These are phyloP conservation scores for Orobanche coerulescens DNA, from an alignment of 257 asterid species.

Conservation along the genomic window DNA sequence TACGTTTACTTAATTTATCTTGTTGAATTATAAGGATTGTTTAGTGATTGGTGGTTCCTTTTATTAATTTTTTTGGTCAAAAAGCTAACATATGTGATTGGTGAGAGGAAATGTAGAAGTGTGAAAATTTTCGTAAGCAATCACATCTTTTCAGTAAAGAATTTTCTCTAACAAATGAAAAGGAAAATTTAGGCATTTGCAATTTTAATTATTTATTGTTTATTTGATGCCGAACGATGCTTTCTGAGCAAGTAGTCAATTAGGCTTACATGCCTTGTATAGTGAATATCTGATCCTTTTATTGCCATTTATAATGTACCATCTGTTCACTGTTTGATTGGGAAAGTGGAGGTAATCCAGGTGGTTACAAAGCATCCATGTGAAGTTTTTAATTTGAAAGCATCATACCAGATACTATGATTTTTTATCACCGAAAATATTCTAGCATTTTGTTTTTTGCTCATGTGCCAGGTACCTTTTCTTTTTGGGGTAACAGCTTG, in stretches of 20 bases:
- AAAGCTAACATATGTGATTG: not conserved
- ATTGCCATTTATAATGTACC: not conserved
- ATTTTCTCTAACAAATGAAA: not conserved
- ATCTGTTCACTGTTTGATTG: not conserved
- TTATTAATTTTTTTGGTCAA: too few species aligned
- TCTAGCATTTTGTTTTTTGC: conserved; percentile 1
- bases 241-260: not conserved
- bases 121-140: not conserved
- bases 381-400: not conserved
- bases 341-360: not conserved
- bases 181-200: not conserved
- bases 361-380: not conserved
- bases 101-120: not conserved
- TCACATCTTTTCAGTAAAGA: not conserved
- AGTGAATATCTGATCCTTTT: not conserved
- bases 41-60: not conserved
- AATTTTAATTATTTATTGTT: too few species aligned
- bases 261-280: not conserved
- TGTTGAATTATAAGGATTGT: too few species aligned
- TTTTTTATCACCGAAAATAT: not conserved
- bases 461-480: conserved; percentile 70
- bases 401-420: not conserved
- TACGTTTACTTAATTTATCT: too few species aligned
- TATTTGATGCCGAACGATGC: too few species aligned
- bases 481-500: conserved; percentile 88